Evolutionary conservation across 2,329 filamentous ascomycete genomes (phyloP), one percentile per base, ranked within the genome.

Genomic region (Pleurostoma richardsiae): DNA sequence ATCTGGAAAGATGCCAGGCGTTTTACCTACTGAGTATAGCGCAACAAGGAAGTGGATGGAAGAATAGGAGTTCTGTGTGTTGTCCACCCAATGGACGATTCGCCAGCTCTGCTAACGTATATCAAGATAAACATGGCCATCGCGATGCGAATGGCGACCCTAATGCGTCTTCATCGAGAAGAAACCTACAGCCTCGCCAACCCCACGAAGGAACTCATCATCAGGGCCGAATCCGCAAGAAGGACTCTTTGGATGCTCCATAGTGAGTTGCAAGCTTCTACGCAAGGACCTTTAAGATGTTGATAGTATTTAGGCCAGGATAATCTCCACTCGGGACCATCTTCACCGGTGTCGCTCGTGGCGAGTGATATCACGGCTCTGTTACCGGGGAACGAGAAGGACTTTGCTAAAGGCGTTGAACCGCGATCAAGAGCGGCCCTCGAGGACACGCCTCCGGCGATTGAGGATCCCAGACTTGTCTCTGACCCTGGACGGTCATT

Each of bases 171-270:
- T 7, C 77, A 81, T 54, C 63, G 74, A 27, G 77, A 81, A 54
- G 76, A 80, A 52, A 77, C 76, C 0, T 81, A 80, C 47, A 58
- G 63, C 1, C 57, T 73, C 5, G 50, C 55, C 3, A 69, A 71
- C 41, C 68, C 70, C 2, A 71, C 68, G 2, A 60, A 66, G 5
- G 72, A 74, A 31, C 61, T 70, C 49, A 63, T 76, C 31, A 70
- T 77, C 41, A 64, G 69, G 39, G 71, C 74, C 2, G 77, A 81
- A 57, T 79, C 77, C n/a, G 77, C 77, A 26, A 67, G 77, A 28
- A 71, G 77, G 33, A 81, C 77, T 29, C 57, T 80, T 59, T 81
- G 77, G 77, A 80, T 80, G 75, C 56, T 81, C 31, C 73, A 80
- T 55, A 79, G 71, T 65, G 48, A 52, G 64, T 60, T 39, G 10